Conservation (phyloP, 2,329 filamentous ascomycete species). For the Albophoma yamanashiensis region DNA sequence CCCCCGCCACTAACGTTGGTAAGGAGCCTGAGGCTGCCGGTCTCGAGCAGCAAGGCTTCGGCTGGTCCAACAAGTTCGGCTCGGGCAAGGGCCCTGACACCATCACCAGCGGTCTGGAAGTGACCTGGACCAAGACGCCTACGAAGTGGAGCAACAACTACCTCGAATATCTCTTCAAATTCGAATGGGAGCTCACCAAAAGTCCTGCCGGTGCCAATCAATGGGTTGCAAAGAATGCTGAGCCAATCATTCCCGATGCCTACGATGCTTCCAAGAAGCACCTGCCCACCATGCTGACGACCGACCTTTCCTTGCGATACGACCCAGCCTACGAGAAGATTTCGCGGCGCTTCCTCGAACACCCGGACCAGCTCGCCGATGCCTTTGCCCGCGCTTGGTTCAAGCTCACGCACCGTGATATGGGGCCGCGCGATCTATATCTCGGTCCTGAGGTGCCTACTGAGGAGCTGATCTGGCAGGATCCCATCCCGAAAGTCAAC, state of each 20-base stretch:
- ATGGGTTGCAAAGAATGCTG: constrained; percentile 62
- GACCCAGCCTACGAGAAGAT: constrained; percentile 70
- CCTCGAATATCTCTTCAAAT: constrained; percentile 68
- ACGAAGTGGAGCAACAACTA: constrained; percentile 67
- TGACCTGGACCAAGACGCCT: constrained; percentile 68
- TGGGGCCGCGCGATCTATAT: constrained; percentile 62
- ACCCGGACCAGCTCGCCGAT: constrained; percentile 58
- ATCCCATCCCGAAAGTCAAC: constrained; percentile 52
- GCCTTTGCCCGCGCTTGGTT: constrained; percentile 69
- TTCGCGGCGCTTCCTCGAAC: constrained; percentile 54
- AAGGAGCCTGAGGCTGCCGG: constrained; percentile 54
- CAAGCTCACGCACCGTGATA: constrained; percentile 73
- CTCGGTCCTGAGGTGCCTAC: constrained; percentile 63
- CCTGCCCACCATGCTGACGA: constrained; percentile 66
- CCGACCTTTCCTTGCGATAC: constrained; percentile 60
- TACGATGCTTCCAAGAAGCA: constrained; percentile 63
- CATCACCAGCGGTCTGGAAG: constrained; percentile 69
- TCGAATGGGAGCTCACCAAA: constrained; percentile 68
- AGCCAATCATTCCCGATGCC: constrained; percentile 58
- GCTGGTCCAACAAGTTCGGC: constrained; percentile 56
- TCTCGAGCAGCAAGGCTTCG: constrained; percentile 58
- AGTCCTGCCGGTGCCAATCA: constrained; percentile 67
- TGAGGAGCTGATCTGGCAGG: constrained; percentile 65
- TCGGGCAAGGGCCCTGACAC: constrained; percentile 60
- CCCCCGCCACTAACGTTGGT: constrained; percentile 50